These are phyloP conservation scores for Artemisia tridentata DNA, from an alignment of 129 eudicot species.

Conservation along the genomic window DNA sequence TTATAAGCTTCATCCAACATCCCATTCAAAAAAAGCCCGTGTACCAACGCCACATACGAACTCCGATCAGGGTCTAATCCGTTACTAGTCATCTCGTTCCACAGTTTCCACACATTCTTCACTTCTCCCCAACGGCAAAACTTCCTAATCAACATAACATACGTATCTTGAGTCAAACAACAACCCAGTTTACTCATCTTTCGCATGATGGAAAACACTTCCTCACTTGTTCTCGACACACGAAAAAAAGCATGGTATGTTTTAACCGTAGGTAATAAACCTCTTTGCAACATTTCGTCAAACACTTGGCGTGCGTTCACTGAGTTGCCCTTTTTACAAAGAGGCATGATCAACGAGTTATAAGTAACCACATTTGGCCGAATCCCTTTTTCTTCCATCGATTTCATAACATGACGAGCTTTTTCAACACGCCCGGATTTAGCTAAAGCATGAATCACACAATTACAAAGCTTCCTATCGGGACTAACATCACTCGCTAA, in stretches of 20 bases:
- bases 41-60: slow-evolving; percentile 64
- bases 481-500: slow-evolving; percentile 44
- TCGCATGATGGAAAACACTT: slow-evolving; percentile 56
- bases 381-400: slow-evolving; percentile 68
- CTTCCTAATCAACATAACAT: slow-evolving; percentile 71
- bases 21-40: slow-evolving; percentile 86
- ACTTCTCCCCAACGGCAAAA: slow-evolving; percentile 72
- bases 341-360: slow-evolving; percentile 76
- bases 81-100: slow-evolving; percentile 64
- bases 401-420: slow-evolving; percentile 54
- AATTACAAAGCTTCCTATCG: slow-evolving; percentile 76
- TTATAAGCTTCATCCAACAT: slow-evolving; percentile 73
- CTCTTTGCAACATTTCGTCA: slow-evolving; percentile 65
- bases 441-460: slow-evolving; percentile 75
- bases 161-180: slow-evolving; percentile 65
- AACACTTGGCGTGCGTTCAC: slow-evolving; percentile 50
- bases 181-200: slow-evolving; percentile 62
- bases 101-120: slow-evolving; percentile 59
- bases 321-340: slow-evolving; percentile 46
- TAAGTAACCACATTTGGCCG: slow-evolving; percentile 59
- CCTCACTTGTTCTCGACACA: slow-evolving; percentile 50
- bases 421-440: slow-evolving; percentile 57
- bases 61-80: slow-evolving; percentile 79
- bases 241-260: slow-evolving; percentile 83
- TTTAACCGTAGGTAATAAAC: slow-evolving; percentile 54